Evolutionary conservation across 495 filamentous ascomycete genomes (phyloP).

Genomic region (Darksidea phi): DNA sequence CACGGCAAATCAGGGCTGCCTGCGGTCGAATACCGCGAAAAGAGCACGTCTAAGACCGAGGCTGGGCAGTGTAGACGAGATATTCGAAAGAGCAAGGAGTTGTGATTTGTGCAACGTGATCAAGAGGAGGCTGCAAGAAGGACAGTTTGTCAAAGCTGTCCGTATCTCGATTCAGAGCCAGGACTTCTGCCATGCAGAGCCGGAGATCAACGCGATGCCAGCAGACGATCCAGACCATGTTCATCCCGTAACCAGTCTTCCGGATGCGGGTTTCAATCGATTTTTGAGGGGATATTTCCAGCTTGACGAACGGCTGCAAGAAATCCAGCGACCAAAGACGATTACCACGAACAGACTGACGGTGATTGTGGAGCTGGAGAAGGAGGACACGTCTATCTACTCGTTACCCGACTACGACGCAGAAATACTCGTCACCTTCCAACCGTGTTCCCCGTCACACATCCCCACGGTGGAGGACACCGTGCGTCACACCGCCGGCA

Average conservation of each 20-base stretch:
- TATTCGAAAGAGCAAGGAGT: neutral
- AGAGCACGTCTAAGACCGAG: neutral
- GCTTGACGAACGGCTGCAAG: neutral
- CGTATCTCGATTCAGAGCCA: neutral
- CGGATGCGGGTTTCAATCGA: neutral
- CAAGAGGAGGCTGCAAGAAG: neutral
- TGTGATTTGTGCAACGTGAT: neutral
- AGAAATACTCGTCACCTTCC: neutral
- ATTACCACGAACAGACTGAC: neutral
- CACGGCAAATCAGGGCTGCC: neutral
- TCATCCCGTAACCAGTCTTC: neutral
- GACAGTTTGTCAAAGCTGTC: neutral
- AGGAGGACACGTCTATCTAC: neutral
- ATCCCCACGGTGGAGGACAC: neutral
- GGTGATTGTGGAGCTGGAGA: neutral
- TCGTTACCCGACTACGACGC: neutral
- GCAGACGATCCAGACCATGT: neutral
- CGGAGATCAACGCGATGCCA: neutral
- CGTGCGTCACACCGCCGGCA: neutral
- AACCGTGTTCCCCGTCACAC: neutral
- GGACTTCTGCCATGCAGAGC: neutral
- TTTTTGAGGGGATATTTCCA: neutral
- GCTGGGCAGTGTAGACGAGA: neutral
- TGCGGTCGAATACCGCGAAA: neutral
- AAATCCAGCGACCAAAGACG: neutral